Base-by-base conservation (phyloP, 352 stramenopile species). In the Phytophthora fragariaefolia region DNA sequence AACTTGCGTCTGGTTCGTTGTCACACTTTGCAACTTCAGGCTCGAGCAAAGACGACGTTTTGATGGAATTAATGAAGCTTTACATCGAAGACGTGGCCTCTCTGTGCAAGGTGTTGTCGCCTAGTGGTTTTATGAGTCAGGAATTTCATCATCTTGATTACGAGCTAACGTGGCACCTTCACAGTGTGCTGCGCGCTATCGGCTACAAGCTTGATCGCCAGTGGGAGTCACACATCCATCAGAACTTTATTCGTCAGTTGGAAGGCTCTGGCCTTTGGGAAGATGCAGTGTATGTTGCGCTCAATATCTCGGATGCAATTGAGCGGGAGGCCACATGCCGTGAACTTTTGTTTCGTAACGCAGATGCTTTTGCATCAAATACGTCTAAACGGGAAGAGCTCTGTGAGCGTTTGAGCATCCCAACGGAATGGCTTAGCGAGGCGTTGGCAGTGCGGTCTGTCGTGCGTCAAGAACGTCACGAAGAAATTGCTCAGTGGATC, bases 171-270 rank as follows among this genome's bases (percentile, higher is more conserved):
- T 95, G 85, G 85, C 87, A 95, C 50, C 68, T 95, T 49, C 71
- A 93, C 58, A 89, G 76, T 26, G 79, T 93, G 48, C 68, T 95
- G 22, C 85, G 74, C 30, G 80, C 85, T 8, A 74, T 93, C 50
- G 85, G 84, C 24, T 92, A 90, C 67, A 85, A 90, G 34, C 74
- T 92, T 50, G 81, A 91, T 40, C 77, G 79, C 4, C 80, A 91
- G 48, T 91, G 82, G 79, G 79, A 93, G 58, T 90, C 87, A 6
- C 82, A 93, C 62, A 80, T 95, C 28, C 79, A 91, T 28, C 83
- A 91, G 22, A 90, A 91, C 66, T 96, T 92, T 27, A 89, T 96
- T 42, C 76, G 79, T 10, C 82, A 95, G 68, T 69, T 96, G 9
- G 80, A 95, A 46, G 69, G 83, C 13, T 77, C 66, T 27, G 76